Evolutionary conservation across 1,139 yeast species (phyloP).

Genomic region (Saccharomyces hybrid): DNA sequence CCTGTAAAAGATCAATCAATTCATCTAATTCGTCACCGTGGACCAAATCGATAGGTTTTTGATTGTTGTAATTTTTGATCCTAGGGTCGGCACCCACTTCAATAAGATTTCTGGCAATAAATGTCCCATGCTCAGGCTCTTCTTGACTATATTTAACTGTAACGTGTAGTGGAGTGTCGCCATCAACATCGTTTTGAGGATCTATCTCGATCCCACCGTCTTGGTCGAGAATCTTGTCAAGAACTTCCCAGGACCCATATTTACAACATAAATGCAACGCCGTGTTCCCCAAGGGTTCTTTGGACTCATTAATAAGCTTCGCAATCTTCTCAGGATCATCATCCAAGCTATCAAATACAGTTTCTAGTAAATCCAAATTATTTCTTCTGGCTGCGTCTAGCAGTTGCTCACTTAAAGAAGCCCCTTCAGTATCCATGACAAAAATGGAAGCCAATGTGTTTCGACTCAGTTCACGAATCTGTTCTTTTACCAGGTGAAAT

Average conservation of each 20-base stretch:
- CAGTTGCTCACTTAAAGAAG: conserved; percentile 69
- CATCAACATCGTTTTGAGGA: conserved; percentile 60
- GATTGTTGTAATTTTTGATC: conserved; percentile 48
- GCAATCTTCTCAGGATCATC: conserved; percentile 47
- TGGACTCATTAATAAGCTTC: conserved; percentile 56
- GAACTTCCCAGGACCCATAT: conserved; percentile 78
- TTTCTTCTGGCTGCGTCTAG: conserved; percentile 84
- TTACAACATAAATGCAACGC: conserved; percentile 76
- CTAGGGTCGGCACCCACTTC: conserved; percentile 90
- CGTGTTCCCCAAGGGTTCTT: conserved; percentile 75
- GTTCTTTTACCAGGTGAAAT: not conserved
- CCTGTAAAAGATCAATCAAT: conserved; percentile 57
- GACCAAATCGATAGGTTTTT: conserved; percentile 69
- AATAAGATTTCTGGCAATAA: conserved; percentile 68
- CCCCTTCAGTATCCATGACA: conserved; percentile 46
- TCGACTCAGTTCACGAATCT: not conserved
- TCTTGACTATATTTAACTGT: conserved; percentile 69
- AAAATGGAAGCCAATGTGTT: not conserved
- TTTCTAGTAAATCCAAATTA: conserved; percentile 64
- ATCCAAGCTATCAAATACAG: conserved; percentile 43
- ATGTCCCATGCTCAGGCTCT: conserved; percentile 82
- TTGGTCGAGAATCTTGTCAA: conserved; percentile 74
- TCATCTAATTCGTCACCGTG: conserved; percentile 42
- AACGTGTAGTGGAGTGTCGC: conserved; percentile 83
- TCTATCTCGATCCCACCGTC: conserved; percentile 83